These are phyloP conservation scores for Nigrograna mackinnonii DNA, from an alignment of 2,329 filamentous ascomycete genomes.

Conservation along the genomic window DNA sequence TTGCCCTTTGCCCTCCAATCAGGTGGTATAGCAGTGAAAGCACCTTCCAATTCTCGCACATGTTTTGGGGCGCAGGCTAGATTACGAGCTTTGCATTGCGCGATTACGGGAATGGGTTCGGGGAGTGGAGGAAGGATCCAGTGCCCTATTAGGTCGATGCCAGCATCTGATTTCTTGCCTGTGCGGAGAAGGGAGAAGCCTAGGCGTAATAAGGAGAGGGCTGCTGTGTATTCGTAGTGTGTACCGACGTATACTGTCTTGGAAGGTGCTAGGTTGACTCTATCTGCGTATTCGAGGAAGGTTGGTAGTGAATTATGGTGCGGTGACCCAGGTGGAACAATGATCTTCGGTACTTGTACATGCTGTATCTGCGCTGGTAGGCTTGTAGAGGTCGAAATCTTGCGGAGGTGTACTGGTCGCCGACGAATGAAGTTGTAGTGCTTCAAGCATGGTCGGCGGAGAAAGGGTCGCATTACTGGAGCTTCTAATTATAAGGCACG, in stretches of 20 bases:
- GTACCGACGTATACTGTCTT: constrained; percentile 72
- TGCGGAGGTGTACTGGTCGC: constrained; percentile 28
- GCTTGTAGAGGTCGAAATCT: constrained; percentile 27
- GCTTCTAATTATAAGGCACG: background rate
- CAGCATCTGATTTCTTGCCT: constrained; percentile 68
- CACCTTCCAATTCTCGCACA: constrained; percentile 78
- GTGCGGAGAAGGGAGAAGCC: constrained; percentile 69
- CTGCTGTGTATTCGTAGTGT: constrained; percentile 74
- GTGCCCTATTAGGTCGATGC: constrained; percentile 74
- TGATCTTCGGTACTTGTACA: constrained; percentile 28
- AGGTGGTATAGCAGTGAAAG: constrained; percentile 72
- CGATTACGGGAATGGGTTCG: constrained; percentile 47
- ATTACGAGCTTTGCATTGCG: constrained; percentile 72
- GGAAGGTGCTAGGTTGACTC: constrained; percentile 56
- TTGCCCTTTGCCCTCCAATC: constrained; percentile 69
- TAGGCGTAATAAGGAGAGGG: constrained; percentile 58
- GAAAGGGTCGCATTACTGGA: constrained; percentile 30
- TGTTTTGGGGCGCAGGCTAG: constrained; percentile 57
- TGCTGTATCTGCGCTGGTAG: constrained; percentile 13
- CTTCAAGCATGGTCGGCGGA: constrained; percentile 25
- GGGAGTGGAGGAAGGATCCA: constrained; percentile 59
- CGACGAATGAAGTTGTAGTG: constrained; percentile 20
- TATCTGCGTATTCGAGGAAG: constrained; percentile 67
- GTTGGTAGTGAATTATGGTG: constrained; percentile 66
- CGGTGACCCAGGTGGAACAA: constrained; percentile 30